Conservation (phyloP, 164 flowering plant species). For the Nymphaea thermarum region DNA sequence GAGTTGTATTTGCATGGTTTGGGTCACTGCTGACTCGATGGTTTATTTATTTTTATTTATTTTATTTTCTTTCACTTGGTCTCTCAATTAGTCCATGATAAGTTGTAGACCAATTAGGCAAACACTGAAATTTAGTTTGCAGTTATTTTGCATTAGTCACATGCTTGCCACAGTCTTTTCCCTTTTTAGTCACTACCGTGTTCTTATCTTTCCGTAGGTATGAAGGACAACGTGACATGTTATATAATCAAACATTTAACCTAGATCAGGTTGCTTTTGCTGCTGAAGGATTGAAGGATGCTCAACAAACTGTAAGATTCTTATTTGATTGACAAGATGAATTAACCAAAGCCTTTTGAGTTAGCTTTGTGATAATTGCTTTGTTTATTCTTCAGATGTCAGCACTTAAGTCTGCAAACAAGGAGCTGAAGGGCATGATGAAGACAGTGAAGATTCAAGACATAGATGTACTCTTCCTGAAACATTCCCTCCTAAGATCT, state of each 20-base stretch:
- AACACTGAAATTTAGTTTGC: not conserved
- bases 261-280: slow-evolving; percentile 97
- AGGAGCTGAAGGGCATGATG: slow-evolving; percentile 87
- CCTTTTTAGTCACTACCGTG: not conserved
- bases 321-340: not conserved
- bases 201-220: slow-evolving; percentile 36
- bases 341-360: not conserved
- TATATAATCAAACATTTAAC: slow-evolving; percentile 94
- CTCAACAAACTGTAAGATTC: slow-evolving; percentile 83
- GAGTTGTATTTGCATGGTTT: no score
- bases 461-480: slow-evolving; percentile 43
- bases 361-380: slow-evolving; percentile 1
- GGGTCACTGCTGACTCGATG: not conserved
- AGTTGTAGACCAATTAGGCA: not conserved
- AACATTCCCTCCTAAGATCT: no score
- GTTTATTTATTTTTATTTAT: not conserved
- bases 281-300: slow-evolving; percentile 93
- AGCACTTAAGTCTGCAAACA: slow-evolving; percentile 73
- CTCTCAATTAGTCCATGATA: no score
- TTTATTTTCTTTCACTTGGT: not conserved
- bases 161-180: not conserved
- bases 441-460: slow-evolving; percentile 81
- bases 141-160: not conserved
- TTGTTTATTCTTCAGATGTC: slow-evolving; percentile 48
- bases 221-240: slow-evolving; percentile 97